A percentile compares a stretch with the other conserved stretches of the same genome.
Conservation (phyloP, 495 filamentous ascomycete genomes). For the Barbatosphaeria neglecta region DNA sequence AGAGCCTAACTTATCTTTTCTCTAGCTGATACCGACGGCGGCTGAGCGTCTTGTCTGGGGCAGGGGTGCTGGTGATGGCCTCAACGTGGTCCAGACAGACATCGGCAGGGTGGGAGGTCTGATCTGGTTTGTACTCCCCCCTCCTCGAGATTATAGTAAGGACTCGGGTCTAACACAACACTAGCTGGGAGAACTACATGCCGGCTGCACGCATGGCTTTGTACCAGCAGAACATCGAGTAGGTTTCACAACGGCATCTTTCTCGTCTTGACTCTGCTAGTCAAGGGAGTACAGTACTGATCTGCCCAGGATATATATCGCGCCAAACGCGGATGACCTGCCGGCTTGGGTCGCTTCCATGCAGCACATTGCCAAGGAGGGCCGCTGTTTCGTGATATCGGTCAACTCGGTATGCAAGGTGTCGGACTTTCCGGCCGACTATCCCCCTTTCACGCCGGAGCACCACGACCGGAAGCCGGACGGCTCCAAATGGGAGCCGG, state of each 20-base stretch:
- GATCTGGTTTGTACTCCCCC: slow-evolving; percentile 20
- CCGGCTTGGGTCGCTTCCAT: slow-evolving; percentile 28
- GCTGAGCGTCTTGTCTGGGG: slow-evolving; percentile 31
- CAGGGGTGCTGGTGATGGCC: slow-evolving; percentile 24
- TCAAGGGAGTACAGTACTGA: too few species aligned
- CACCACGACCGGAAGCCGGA: slow-evolving; percentile 25
- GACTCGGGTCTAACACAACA: not conserved
- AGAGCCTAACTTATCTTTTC: not conserved
- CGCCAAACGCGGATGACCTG: slow-evolving; percentile 29
- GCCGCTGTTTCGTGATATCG: slow-evolving; percentile 29
- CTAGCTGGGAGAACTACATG: slow-evolving; percentile 35
- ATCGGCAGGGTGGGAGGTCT: slow-evolving; percentile 29
- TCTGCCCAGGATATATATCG: slow-evolving; percentile 32
- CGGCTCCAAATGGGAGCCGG: slow-evolving; percentile 20
- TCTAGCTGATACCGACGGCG: slow-evolving; percentile 27
- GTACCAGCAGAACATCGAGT: slow-evolving; percentile 33
- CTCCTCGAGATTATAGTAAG: not conserved
- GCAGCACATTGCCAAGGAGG: slow-evolving; percentile 35
- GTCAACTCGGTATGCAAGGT: slow-evolving; percentile 28
- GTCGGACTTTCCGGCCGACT: slow-evolving; percentile 30
- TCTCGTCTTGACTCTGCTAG: too few species aligned
- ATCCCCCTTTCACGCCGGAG: slow-evolving; percentile 28
- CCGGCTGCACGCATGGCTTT: slow-evolving; percentile 27
- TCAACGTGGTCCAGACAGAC: slow-evolving; percentile 27
- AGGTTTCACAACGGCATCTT: slow-evolving; percentile 2